Conservation (phyloP, 495 filamentous ascomycete genomes). For the Hapsidospora chrysogenum region DNA sequence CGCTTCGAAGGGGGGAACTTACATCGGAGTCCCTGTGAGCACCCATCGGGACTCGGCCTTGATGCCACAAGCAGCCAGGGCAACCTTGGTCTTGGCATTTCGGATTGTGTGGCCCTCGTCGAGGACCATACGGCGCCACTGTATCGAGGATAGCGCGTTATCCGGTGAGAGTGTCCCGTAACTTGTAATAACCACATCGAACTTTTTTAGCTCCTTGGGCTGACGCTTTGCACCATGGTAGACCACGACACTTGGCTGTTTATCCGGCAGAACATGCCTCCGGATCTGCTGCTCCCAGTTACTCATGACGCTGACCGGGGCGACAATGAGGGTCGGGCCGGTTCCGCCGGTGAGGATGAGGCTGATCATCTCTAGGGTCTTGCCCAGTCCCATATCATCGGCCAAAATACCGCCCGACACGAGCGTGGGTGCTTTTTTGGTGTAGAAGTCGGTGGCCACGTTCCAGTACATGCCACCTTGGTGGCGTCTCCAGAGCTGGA, state of each 20-base stretch:
- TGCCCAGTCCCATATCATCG: conserved; percentile 92
- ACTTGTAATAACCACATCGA: conserved; percentile 70
- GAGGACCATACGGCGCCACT: conserved; percentile 67
- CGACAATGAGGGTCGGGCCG: conserved; percentile 60
- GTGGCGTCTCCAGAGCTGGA: conserved; percentile 66
- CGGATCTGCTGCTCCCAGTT: conserved; percentile 80
- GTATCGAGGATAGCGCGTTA: conserved; percentile 35
- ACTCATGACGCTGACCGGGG: conserved; percentile 78
- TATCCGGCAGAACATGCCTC: conserved; percentile 47
- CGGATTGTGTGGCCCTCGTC: conserved; percentile 83
- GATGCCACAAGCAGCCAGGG: conserved; percentile 49
- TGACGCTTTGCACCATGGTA: conserved; percentile 53
- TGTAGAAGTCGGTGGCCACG: conserved; percentile 59
- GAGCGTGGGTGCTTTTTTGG: conserved; percentile 35
- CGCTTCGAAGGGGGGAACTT: conserved; percentile 4
- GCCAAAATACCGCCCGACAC: conserved; percentile 74
- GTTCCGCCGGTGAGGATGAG: conserved; percentile 47
- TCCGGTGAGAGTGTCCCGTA: conserved; percentile 47
- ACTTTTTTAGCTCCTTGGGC: conserved; percentile 36
- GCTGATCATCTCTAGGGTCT: conserved; percentile 79
- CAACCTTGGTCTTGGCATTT: conserved; percentile 55
- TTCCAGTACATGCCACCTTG: conserved; percentile 43
- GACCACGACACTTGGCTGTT: conserved; percentile 45
- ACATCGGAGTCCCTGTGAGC: conserved; percentile 67
- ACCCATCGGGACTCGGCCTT: conserved; percentile 65